Evolutionary conservation across 73 alveolate species (phyloP).

Genomic region (Tetrahymena elliotti): DNA sequence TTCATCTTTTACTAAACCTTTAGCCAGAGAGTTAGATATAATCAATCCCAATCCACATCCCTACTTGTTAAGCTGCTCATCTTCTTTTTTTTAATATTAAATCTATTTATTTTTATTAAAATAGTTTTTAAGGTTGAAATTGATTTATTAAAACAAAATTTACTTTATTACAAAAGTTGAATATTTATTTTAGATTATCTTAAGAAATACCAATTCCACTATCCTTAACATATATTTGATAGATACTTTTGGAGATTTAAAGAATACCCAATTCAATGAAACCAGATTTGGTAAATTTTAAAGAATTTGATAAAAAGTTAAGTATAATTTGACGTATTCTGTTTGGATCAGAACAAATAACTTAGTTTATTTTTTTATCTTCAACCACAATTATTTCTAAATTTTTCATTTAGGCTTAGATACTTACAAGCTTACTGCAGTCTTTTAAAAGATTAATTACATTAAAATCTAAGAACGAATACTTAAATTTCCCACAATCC

Average conservation of each 20-base stretch:
- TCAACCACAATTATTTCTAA: neutral
- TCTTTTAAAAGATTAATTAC: neutral
- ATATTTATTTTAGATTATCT: neutral
- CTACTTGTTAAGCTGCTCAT: neutral
- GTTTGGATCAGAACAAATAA: neutral
- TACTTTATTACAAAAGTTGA: neutral
- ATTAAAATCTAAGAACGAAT: neutral
- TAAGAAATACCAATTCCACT: neutral
- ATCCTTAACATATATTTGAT: neutral
- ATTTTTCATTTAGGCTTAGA: neutral
- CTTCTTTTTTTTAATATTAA: neutral
- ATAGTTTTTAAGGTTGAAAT: neutral
- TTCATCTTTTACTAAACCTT: neutral
- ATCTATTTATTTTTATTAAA: neutral
- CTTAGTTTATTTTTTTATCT: neutral
- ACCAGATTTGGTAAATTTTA: neutral
- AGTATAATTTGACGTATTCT: neutral
- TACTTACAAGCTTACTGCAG: neutral
- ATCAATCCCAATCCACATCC: neutral
- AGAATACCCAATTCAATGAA: neutral
- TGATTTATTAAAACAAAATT: neutral
- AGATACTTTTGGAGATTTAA: neutral
- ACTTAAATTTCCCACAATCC: slow-evolving; percentile 5
- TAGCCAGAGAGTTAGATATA: neutral
- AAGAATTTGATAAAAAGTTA: neutral